Conservation (phyloP, 2,329 filamentous ascomycete species). For the Nigrospora osmanthi region DNA sequence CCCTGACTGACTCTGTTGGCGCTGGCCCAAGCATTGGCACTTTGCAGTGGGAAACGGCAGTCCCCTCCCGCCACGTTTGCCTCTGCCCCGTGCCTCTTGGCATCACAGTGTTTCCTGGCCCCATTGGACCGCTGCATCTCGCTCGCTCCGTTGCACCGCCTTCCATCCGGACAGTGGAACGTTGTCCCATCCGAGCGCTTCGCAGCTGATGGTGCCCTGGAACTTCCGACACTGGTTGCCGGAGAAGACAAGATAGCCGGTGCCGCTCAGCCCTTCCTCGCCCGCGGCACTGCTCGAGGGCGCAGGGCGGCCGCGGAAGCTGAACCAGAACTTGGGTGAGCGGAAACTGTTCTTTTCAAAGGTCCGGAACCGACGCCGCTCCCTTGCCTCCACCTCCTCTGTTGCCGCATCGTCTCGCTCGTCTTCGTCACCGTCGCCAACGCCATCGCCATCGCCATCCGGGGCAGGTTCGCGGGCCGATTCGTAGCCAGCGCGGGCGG, state of each 20-base stretch:
- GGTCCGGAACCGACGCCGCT: constrained; percentile 7
- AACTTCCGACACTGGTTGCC: constrained; percentile 15
- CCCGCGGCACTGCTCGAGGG: neutral
- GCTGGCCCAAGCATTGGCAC: no score
- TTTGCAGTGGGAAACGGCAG: no score
- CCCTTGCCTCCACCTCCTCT: neutral
- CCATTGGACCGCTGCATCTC: constrained; percentile 3
- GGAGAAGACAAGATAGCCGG: constrained; percentile 15
- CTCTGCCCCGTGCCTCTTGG: no score
- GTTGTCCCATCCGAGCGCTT: constrained; percentile 12
- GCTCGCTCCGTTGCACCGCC: constrained; percentile 7
- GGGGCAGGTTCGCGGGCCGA: neutral
- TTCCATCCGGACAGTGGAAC: constrained; percentile 10
- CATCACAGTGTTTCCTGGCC: neutral
- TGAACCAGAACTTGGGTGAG: constrained; percentile 15
- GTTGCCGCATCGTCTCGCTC: constrained; percentile 2
- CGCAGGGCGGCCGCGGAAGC: constrained; percentile 7
- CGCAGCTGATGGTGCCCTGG: constrained; percentile 13
- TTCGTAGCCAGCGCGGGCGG: neutral
- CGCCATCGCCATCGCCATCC: neutral
- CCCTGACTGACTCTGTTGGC: no score
- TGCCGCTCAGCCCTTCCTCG: constrained; percentile 4
- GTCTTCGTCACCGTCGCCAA: constrained; percentile 2
- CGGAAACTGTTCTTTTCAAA: constrained; percentile 16
- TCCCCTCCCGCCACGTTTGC: no score